Conservation (phyloP, 495 filamentous ascomycete species). For the Neurospora terricola region DNA sequence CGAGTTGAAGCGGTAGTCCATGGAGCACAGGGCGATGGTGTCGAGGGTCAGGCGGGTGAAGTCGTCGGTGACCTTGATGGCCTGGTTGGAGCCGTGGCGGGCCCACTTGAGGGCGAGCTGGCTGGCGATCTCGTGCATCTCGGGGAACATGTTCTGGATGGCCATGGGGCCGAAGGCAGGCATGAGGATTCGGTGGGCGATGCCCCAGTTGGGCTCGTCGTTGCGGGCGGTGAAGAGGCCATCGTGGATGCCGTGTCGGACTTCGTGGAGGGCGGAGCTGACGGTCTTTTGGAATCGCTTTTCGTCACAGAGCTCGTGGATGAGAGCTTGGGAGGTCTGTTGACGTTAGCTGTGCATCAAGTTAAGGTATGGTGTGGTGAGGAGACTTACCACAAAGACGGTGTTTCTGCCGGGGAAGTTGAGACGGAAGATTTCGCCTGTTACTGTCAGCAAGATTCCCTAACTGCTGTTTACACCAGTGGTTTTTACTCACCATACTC, state of each 20-base stretch:
- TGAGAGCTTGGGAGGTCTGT: conserved; percentile 35
- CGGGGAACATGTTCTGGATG: conserved; percentile 61
- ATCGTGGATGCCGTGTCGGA: conserved; percentile 51
- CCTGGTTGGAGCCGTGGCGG: conserved; percentile 44
- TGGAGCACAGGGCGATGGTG: conserved; percentile 60
- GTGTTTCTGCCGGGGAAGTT: conserved; percentile 4
- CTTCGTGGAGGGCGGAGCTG: conserved; percentile 26
- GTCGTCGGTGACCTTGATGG: conserved; percentile 56
- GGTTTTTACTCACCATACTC: conserved; percentile 38
- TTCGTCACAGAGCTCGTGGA: conserved; percentile 61
- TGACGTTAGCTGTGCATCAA: neutral
- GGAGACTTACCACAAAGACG: conserved; percentile 9
- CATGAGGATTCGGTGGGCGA: conserved; percentile 57
- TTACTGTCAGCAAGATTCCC: neutral
- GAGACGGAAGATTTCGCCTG: conserved; percentile 14
- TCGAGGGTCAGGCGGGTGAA: conserved; percentile 69
- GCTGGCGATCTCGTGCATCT: conserved; percentile 64
- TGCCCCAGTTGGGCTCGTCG: conserved; percentile 56
- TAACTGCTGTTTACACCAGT: too few relatives aligned
- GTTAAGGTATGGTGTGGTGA: neutral
- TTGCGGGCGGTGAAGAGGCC: conserved; percentile 59
- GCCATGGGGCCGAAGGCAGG: conserved; percentile 65
- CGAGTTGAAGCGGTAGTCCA: conserved; percentile 68
- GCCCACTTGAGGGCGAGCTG: conserved; percentile 73
- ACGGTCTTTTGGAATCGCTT: conserved; percentile 53